A percentile compares a stretch with the other conserved stretches of the same genome.
Evolutionary conservation across 2,329 filamentous ascomycete species (phyloP).

Genomic region (Penicillium nordicum): DNA sequence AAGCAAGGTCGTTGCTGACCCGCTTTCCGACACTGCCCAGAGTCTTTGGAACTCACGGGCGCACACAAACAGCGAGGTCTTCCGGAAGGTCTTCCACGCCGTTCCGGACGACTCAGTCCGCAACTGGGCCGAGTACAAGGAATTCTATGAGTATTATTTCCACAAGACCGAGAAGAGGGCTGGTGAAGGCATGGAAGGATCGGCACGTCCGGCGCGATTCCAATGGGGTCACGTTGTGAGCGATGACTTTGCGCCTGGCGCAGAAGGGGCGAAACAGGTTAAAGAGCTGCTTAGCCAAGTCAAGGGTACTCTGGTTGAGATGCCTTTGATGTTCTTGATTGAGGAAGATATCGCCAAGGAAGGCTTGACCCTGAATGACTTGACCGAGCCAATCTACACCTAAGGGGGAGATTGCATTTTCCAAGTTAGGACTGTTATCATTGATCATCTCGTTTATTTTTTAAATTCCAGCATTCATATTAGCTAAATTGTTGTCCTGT

Average conservation of each 20-base stretch:
- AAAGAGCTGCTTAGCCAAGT: conserved; percentile 67
- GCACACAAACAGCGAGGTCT: conserved; percentile 58
- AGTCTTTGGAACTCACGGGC: conserved; percentile 58
- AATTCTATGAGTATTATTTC: conserved; percentile 62
- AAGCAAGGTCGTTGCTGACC: conserved; percentile 54
- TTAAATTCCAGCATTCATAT: background rate
- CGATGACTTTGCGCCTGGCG: conserved; percentile 62
- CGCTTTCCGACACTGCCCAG: conserved; percentile 55
- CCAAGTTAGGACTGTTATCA: background rate
- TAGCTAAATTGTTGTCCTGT: conserved; percentile 2
- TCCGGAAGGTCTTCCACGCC: conserved; percentile 60
- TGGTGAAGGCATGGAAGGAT: conserved; percentile 42
- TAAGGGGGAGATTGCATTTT: conserved; percentile 25
- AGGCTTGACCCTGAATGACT: conserved; percentile 66
- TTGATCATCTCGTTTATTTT: background rate
- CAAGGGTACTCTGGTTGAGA: conserved; percentile 74
- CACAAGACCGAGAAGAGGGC: conserved; percentile 39
- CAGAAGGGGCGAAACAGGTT: conserved; percentile 67
- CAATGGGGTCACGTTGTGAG: conserved; percentile 84
- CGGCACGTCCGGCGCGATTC: conserved; percentile 54
- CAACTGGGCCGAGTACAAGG: conserved; percentile 61
- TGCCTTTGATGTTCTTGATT: conserved; percentile 83
- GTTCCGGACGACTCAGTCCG: conserved; percentile 58
- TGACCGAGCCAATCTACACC: conserved; percentile 73
- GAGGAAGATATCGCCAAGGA: conserved; percentile 84